Percentiles rank a stretch among this genome's conserved stretches.
These are phyloP conservation scores for Fusarium guadeloupense DNA, from an alignment of 2,329 filamentous ascomycete species.

Conservation along the genomic window DNA sequence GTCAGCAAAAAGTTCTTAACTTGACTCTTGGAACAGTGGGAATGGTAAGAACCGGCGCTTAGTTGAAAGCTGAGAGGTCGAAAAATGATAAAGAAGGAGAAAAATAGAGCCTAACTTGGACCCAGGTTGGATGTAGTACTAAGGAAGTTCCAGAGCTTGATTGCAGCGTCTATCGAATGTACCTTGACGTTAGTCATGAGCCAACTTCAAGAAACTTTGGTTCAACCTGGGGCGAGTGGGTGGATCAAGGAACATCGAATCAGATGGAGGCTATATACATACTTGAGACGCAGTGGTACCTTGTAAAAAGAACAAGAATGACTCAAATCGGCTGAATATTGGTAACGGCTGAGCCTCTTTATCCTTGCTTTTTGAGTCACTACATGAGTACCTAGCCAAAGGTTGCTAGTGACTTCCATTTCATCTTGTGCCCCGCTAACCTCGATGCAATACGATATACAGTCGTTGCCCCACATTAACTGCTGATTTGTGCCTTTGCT, in stretches of 20 bases:
- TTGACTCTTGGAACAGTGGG: not conserved
- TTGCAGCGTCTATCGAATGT: conserved; percentile 12
- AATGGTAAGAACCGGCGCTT: not conserved
- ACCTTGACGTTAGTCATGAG: conserved; percentile 27
- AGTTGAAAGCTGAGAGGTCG: not conserved
- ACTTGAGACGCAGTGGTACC: too few species aligned
- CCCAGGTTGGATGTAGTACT: not conserved
- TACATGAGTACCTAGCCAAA: conserved; percentile 14
- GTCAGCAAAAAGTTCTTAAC: conserved; percentile 1
- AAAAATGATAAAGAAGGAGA: not conserved
- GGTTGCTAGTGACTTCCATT: conserved; percentile 23
- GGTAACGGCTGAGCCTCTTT: not conserved
- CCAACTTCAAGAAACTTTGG: conserved; percentile 10
- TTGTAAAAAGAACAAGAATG: not conserved
- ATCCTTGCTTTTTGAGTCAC: conserved; percentile 10
- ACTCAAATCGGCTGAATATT: not conserved
- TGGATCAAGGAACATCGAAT: not conserved
- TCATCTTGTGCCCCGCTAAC: conserved; percentile 21
- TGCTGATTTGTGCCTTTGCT: too few species aligned
- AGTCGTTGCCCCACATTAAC: conserved; percentile 19
- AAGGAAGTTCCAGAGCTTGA: conserved; percentile 1
- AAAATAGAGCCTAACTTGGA: not conserved
- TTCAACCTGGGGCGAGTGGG: conserved; percentile 1
- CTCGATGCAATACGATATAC: not conserved
- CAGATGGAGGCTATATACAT: not conserved